Percentiles rank a stretch among this genome's conserved stretches.
Conservation (phyloP, 1,284 basidiomycete genomes). For the Leccinum solheimii region DNA sequence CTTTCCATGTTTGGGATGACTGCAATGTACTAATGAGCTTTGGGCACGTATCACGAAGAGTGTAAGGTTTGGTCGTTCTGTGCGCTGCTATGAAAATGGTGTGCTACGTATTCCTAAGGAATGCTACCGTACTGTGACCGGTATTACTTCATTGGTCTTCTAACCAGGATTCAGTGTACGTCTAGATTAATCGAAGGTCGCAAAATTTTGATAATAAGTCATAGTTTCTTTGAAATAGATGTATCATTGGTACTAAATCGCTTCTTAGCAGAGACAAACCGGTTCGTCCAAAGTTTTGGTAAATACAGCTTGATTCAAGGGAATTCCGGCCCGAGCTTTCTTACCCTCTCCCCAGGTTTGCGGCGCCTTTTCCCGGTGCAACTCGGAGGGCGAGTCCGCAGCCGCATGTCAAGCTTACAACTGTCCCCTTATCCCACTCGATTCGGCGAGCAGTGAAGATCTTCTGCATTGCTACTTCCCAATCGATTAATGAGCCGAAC, state of each 20-base stretch:
- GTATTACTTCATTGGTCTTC: neutral
- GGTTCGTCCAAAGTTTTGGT: neutral
- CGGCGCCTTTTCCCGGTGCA: neutral
- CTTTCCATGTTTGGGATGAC: conserved; percentile 15
- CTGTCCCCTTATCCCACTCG: neutral
- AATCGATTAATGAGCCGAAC: neutral
- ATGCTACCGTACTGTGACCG: neutral
- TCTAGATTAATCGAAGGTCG: neutral
- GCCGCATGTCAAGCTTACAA: neutral
- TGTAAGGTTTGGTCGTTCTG: neutral
- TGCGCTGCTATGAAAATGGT: neutral
- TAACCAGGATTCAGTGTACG: neutral
- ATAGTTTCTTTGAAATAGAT: too few relatives aligned
- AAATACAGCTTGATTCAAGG: neutral
- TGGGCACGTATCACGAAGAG: neutral
- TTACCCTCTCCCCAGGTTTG: neutral
- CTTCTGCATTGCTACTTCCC: neutral
- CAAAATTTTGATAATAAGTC: too few relatives aligned
- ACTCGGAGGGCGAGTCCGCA: neutral
- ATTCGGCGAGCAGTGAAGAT: neutral
- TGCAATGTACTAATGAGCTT: conserved; percentile 12
- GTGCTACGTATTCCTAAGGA: neutral
- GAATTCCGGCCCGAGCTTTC: neutral
- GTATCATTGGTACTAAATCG: neutral
- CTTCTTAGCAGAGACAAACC: neutral